Base-by-base conservation (phyloP, 306 rosid species). In the Luffa aegyptiaca region DNA sequence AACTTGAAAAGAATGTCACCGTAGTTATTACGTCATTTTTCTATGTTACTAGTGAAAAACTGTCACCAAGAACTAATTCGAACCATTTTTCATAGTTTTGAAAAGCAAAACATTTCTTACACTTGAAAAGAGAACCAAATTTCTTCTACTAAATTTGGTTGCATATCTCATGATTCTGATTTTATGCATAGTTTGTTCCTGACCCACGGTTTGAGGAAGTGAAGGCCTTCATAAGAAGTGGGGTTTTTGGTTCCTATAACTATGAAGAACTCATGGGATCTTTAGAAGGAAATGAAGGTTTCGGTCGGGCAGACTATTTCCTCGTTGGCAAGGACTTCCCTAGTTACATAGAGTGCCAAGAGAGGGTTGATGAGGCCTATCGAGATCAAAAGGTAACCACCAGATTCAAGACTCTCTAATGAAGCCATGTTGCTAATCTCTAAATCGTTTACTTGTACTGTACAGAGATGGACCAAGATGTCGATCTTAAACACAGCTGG, bases 321-420 rank as follows among this genome's bases (percentile, higher is more conserved):
- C 99, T 96, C 2, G 96, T 93, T 79, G 98, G 94, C 80, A 86
- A 93, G 79, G 99, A 96, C 94, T 93, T 96, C 90, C 98, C 93
- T 77, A 90, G 96, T 88, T 95, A 95, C 88, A 81, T 93, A 74
- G 99, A 95, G 86, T 91, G 94, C 87, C 99, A 93, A 83, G 98
- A 91, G 71, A 84, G 89, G 83, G 96, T 96, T 45, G 97, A 93
- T 39, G 86, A 91, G 85, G 96, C 97, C 56, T 96, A 96, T 72
- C 78, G 81, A 12, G 89, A 96, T 87, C 96, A 90, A 83, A 90
- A 80, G 82, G 99, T 92, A 75, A 84, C 21, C 42, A 49, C 1
- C 61, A 26, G 21, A 73, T 6, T 73, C 78, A 6, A 49, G 41
- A 6, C 63, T 83, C 42, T 35, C 55, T 46, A 72, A 36, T 8